Base-by-base conservation (phyloP, 2,329 filamentous ascomycete species). In the Ophiostoma tasmaniense region DNA sequence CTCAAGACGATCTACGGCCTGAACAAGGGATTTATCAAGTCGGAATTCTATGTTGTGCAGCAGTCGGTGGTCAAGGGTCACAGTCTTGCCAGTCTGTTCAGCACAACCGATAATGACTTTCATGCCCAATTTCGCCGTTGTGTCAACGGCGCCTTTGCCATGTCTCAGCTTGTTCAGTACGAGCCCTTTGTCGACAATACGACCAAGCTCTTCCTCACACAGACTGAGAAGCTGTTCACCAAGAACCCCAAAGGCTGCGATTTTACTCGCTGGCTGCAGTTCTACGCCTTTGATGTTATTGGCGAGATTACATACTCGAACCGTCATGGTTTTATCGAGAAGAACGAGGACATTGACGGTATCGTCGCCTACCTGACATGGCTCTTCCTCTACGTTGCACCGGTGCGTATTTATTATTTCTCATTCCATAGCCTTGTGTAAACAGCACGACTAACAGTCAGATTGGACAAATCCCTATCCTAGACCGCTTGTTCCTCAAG, bases 11-110 rank as follows among this genome's bases (percentile, higher is more conserved):
- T 95, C 62, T 96, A 95, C 76, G 91, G 91, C 0, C 78, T 94
- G 61, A 94, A 93, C 76, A 93, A 93, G 77, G 90, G 90, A 0
- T 90, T 92, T 73, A 80, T 85, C 65, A 95, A 95, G 88, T 92
- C 90, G 37, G 88, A 91, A 72, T 94, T 94, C 76, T 94, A 94
- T 75, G 85, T 90, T 0, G 89, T 93, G 2, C 91, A 93, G 75
- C 87, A 91, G 77, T 87, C 89, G 0, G 85, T 91, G 1, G 84
- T 87, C 25, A 87, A 89, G 71, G 91, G 91, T 28, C 83, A 85
- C 71, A 83, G 85, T 2, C 82, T 93, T 0, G 85, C 86, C 42
- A 92, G 90, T 2, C 84, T 95, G 22, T 94, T 94, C 80, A 90
- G 88, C 75, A 91, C 90, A 0, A 88, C 85, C 7, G 87, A 91